Conservation (phyloP, 2,329 filamentous ascomycete species). For the Cadophora luteo-olivacea region DNA sequence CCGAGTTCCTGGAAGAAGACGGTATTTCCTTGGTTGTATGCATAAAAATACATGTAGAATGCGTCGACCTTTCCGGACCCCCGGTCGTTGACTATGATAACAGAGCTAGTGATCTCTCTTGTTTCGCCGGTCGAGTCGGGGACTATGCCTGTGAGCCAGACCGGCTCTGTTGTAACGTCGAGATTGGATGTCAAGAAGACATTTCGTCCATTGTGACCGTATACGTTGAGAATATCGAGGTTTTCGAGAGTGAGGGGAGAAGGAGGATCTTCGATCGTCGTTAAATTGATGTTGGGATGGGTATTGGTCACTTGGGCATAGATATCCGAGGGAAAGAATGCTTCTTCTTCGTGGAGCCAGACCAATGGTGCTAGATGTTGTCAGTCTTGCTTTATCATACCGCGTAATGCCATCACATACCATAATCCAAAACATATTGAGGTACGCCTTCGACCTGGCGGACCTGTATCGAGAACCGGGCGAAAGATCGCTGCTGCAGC, state of each 20-base stretch:
- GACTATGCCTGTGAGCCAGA: conserved; percentile 58
- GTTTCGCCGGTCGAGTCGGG: conserved; percentile 60
- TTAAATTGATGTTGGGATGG: conserved; percentile 52
- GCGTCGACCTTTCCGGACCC: conserved; percentile 52
- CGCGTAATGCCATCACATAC: conserved; percentile 40
- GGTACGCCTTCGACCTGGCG: conserved; percentile 45
- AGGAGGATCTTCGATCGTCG: conserved; percentile 46
- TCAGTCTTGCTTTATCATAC: conserved; percentile 2
- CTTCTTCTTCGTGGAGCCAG: conserved; percentile 55
- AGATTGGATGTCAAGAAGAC: conserved; percentile 57
- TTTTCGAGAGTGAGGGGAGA: conserved; percentile 54
- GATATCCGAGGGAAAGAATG: conserved; percentile 57
- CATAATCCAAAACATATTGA: conserved; percentile 53
- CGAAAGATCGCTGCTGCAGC: conserved; percentile 30
- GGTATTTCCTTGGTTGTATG: conserved; percentile 44
- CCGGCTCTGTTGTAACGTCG: conserved; percentile 53
- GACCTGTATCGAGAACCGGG: conserved; percentile 20
- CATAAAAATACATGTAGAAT: conserved; percentile 47
- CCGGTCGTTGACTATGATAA: conserved; percentile 64
- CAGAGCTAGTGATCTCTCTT: conserved; percentile 54
- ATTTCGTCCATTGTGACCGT: conserved; percentile 48
- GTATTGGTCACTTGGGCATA: conserved; percentile 53
- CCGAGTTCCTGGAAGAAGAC: conserved; percentile 43
- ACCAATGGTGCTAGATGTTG: conserved; percentile 54
- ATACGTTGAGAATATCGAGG: conserved; percentile 53